A percentile compares a stretch with the other conserved stretches of the same genome.
These are phyloP conservation scores for Hypoxylon sp. DNA, from an alignment of 2,329 filamentous ascomycete genomes.

Conservation along the genomic window DNA sequence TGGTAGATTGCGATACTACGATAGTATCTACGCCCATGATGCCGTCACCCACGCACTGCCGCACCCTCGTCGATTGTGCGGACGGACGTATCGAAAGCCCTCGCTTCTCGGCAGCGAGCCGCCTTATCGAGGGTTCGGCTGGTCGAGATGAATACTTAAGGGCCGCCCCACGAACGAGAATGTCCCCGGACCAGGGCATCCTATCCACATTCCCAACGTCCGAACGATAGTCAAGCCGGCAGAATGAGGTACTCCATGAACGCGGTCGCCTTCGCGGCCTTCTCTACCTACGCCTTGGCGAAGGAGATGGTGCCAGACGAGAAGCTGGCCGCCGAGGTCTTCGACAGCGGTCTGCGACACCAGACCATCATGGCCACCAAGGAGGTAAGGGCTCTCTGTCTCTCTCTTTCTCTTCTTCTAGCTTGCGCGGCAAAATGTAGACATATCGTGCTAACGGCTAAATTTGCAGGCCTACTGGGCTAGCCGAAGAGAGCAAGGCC, in stretches of 20 bases:
- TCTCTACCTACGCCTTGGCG: constrained; percentile 40
- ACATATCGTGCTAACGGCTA: constrained; percentile 4
- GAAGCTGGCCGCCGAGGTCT: constrained; percentile 41
- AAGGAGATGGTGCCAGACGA: constrained; percentile 46
- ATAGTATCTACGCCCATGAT: constrained; percentile 41
- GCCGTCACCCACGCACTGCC: constrained; percentile 26
- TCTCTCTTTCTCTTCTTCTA: too few species aligned
- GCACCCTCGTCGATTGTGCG: constrained; percentile 27
- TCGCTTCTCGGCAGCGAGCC: constrained; percentile 28
- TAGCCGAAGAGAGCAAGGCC: constrained; percentile 39
- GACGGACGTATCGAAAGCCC: constrained; percentile 12
- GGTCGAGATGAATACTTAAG: constrained; percentile 25
- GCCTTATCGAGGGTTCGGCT: constrained; percentile 14
- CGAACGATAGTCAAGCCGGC: constrained; percentile 27
- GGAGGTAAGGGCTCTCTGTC: constrained; percentile 29
- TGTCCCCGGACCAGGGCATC: neutral
- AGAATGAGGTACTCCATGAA: constrained; percentile 43
- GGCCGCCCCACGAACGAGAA: neutral
- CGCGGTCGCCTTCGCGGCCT: constrained; percentile 40
- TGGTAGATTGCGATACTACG: constrained; percentile 40
- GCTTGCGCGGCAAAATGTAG: neutral
- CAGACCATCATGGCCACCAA: constrained; percentile 45
- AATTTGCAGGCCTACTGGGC: constrained; percentile 42
- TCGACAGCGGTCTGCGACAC: constrained; percentile 45
- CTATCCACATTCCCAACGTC: constrained; percentile 3